These are phyloP conservation scores for Escovopsis sp. DNA, from an alignment of 2,329 filamentous ascomycete genomes.

Conservation along the genomic window DNA sequence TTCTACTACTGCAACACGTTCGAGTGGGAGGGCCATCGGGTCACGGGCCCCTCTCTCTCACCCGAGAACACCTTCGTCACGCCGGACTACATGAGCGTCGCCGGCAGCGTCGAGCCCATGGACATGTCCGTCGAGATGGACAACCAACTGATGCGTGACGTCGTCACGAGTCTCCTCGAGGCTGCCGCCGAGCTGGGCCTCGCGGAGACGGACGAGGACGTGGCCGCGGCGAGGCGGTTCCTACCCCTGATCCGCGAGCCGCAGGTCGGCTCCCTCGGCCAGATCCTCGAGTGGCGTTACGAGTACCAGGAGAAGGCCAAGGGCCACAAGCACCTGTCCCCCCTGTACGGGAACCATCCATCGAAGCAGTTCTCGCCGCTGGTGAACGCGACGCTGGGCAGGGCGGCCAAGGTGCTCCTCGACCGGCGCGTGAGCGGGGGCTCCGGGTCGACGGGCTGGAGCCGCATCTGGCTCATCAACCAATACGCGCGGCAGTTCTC, in stretches of 20 bases:
- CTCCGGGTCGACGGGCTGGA: slow-evolving; percentile 20
- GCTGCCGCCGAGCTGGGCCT: slow-evolving; percentile 2
- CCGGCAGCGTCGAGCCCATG: slow-evolving; percentile 6
- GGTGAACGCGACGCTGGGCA: slow-evolving; percentile 4
- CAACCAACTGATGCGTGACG: slow-evolving; percentile 10
- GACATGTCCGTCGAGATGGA: slow-evolving; percentile 14
- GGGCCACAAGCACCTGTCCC: slow-evolving; percentile 32
- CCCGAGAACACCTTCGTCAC: slow-evolving; percentile 14
- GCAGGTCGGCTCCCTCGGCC: slow-evolving; percentile 12
- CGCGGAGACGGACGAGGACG: not conserved
- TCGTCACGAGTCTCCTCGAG: slow-evolving; percentile 4
- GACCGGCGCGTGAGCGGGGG: slow-evolving; percentile 20
- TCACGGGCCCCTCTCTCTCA: slow-evolving; percentile 15
- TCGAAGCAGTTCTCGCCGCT: slow-evolving; percentile 14
- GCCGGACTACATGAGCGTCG: slow-evolving; percentile 1
- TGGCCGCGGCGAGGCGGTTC: slow-evolving; percentile 3
- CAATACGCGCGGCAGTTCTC: slow-evolving; percentile 29
- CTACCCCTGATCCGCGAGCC: slow-evolving; percentile 5
- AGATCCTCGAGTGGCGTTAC: slow-evolving; percentile 22
- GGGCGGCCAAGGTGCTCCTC: slow-evolving; percentile 15
- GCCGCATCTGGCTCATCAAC: slow-evolving; percentile 31
- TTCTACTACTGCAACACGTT: slow-evolving; percentile 22
- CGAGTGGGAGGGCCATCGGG: slow-evolving; percentile 12
- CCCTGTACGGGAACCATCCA: slow-evolving; percentile 30
- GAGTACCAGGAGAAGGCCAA: slow-evolving; percentile 24